Evolutionary conservation across 1,284 basidiomycete species (phyloP).

Genomic region (Porodaedalea pini): DNA sequence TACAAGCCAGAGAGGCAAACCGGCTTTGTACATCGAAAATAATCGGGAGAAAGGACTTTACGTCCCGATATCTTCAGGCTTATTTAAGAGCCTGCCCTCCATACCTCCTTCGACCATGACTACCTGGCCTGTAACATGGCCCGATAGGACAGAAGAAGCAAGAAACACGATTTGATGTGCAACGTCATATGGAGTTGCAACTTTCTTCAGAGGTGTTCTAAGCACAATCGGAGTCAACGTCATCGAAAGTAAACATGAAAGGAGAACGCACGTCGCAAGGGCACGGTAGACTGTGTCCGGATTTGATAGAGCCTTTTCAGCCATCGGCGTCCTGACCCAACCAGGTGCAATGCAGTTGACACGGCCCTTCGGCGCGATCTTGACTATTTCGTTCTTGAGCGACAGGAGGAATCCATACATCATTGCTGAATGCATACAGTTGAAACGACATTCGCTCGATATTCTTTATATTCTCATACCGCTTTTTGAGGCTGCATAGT

Average conservation of each 20-base stretch:
- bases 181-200: conserved; percentile 60
- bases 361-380: conserved; percentile 63
- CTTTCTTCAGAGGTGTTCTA: conserved; percentile 69
- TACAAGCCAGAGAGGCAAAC: too few species aligned
- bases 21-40: too few species aligned
- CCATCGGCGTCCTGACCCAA: conserved; percentile 67
- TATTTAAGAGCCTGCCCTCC: conserved; percentile 60
- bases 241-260: not conserved
- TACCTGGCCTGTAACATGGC: conserved; percentile 69
- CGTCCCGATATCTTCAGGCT: conserved; percentile 32
- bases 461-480: conserved; percentile 38
- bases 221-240: not conserved
- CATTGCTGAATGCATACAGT: conserved; percentile 42
- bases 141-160: conserved; percentile 59
- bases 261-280: conserved; percentile 56
- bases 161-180: conserved; percentile 64
- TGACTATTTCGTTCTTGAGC: conserved; percentile 78
- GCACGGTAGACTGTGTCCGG: conserved; percentile 47
- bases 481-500: conserved; percentile 47
- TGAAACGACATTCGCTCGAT: conserved; percentile 1
- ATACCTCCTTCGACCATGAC: conserved; percentile 74
- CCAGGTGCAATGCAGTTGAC: conserved; percentile 75
- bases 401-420: conserved; percentile 70
- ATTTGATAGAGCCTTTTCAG: conserved; percentile 44
- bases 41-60: too few species aligned